Evolutionary conservation across 805 yeast species (phyloP).

Genomic region (Sugiyamaella chiloensis): DNA sequence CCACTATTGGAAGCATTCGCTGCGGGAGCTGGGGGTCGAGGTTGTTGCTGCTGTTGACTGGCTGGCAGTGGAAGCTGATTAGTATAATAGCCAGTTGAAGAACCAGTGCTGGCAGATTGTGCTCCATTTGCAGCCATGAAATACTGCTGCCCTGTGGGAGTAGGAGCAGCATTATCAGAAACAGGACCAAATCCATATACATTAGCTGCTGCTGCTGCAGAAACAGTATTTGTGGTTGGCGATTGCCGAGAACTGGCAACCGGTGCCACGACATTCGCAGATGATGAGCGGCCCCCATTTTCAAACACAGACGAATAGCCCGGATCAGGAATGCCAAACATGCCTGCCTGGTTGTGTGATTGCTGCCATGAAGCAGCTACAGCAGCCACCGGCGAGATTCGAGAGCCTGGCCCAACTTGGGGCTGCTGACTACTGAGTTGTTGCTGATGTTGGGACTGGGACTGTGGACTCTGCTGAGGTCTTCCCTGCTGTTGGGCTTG

Average conservation of each 20-base stretch:
- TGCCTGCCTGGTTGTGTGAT: slow-evolving; percentile 6
- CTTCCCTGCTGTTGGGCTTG: neutral
- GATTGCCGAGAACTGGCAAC: slow-evolving; percentile 5
- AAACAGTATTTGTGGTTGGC: slow-evolving; percentile 7
- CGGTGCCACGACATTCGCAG: neutral
- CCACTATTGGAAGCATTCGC: neutral
- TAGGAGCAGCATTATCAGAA: neutral
- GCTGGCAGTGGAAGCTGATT: slow-evolving; percentile 9
- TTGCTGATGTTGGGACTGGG: neutral
- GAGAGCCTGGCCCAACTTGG: neutral
- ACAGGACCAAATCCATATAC: slow-evolving; percentile 6
- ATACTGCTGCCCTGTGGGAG: slow-evolving; percentile 3
- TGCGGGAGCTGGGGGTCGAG: neutral
- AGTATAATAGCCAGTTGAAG: neutral
- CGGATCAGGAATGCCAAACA: slow-evolving; percentile 2
- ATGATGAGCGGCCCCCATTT: neutral
- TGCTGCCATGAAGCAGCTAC: slow-evolving; percentile 6
- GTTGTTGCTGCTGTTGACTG: neutral
- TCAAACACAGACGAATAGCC: slow-evolving; percentile 6
- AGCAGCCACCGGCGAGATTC: neutral
- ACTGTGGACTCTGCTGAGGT: neutral
- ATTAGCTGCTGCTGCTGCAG: neutral
- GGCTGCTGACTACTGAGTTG: neutral
- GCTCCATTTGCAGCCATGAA: slow-evolving; percentile 2
- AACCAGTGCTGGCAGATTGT: neutral